Evolutionary conservation across 225 moss, liverwort and hornwort species (phyloP).

Genomic region (Pseudisothecium myosuroides): DNA sequence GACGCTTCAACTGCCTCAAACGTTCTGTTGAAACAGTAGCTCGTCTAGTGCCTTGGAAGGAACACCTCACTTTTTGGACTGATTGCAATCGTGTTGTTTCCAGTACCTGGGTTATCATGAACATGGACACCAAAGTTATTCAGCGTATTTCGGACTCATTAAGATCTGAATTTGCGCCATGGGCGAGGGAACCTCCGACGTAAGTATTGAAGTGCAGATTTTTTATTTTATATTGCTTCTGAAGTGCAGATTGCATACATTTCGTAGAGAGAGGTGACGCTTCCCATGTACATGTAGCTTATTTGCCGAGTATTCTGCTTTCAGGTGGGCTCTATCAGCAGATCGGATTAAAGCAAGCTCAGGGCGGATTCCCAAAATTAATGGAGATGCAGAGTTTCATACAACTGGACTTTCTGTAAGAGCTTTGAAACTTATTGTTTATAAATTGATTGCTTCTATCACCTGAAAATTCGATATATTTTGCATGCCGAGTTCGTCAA

Average conservation of each 20-base stretch:
- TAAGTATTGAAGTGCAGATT: not conserved
- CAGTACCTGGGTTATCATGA: slow-evolving; percentile 61
- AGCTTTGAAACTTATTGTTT: not conserved
- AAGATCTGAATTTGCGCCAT: slow-evolving; percentile 38
- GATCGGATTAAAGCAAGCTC: slow-evolving; percentile 41
- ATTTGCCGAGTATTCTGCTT: not conserved
- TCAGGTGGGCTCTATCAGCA: slow-evolving; percentile 49
- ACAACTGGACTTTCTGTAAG: slow-evolving; percentile 34
- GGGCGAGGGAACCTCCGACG: slow-evolving; percentile 49
- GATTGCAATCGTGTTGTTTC: not conserved
- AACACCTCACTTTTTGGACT: not conserved
- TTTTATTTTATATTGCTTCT: not conserved
- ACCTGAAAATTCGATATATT: not conserved
- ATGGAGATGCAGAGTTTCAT: slow-evolving; percentile 37
- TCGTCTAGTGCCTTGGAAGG: not conserved
- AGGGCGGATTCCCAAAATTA: slow-evolving; percentile 37
- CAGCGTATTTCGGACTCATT: slow-evolving; percentile 27
- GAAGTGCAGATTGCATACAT: not conserved
- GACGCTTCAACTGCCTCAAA: not conserved
- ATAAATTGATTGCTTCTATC: not conserved
- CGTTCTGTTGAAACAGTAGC: not conserved
- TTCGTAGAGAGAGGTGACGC: not conserved
- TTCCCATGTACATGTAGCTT: not conserved
- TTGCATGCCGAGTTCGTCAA: not conserved
- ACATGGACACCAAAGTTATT: slow-evolving; percentile 52